Percentiles rank a stretch among this genome's conserved stretches.
Evolutionary conservation across 371 early-diverging fungal species (phyloP).

Genomic region (Mycotypha africana): DNA sequence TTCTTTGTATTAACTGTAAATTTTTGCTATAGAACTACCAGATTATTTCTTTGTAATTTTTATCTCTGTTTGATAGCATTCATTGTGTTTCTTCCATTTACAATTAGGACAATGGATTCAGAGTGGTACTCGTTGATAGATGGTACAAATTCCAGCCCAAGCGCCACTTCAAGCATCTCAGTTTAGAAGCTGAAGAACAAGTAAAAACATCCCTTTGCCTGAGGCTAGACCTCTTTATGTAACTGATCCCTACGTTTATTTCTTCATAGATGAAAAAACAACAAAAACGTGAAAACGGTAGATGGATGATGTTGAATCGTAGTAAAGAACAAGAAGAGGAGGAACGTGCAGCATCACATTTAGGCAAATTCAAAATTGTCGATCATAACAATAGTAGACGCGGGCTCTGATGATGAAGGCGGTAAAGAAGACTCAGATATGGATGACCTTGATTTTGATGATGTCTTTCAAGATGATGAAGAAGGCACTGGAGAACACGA

Average conservation of each 20-base stretch:
- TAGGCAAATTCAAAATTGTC: conserved; percentile 21
- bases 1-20: conserved; percentile 67
- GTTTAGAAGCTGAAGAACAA: conserved; percentile 88
- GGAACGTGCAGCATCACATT: conserved; percentile 3
- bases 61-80: no score
- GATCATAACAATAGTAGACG: conserved; percentile 19
- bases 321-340: conserved; percentile 11
- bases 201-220: conserved; percentile 25
- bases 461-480: conserved; percentile 70
- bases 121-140: conserved; percentile 79
- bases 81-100: no score
- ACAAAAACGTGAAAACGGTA: conserved; percentile 53
- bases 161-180: conserved; percentile 73
- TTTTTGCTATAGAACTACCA: neutral
- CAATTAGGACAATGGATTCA: conserved; percentile 76
- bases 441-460: conserved; percentile 49
- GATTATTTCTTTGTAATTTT: no score
- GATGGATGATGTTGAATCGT: conserved; percentile 74
- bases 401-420: conserved; percentile 21
- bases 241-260: no score
- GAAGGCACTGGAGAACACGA: conserved; percentile 68
- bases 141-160: conserved; percentile 91
- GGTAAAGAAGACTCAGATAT: conserved; percentile 36
- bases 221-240: no score
- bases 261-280: conserved; percentile 33